Conservation (phyloP, 2,329 filamentous ascomycete genomes). For the Teratosphaeria zuluensis region DNA sequence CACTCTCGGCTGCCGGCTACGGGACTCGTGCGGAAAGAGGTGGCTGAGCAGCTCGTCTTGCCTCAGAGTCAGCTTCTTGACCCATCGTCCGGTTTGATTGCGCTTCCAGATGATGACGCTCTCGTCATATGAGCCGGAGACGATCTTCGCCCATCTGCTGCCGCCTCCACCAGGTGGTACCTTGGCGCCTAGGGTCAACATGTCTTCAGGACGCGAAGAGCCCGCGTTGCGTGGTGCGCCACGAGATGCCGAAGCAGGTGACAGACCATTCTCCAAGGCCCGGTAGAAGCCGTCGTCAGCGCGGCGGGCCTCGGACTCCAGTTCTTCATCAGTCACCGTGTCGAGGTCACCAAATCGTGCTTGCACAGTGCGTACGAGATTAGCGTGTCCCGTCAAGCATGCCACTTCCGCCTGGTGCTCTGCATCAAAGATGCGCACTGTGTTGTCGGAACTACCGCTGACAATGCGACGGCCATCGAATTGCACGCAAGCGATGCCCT, state of each 20-base stretch:
- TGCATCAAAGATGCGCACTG: constrained; percentile 89
- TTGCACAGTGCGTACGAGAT: constrained; percentile 87
- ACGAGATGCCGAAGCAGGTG: constrained; percentile 23
- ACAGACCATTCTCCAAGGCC: constrained; percentile 40
- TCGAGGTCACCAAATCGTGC: constrained; percentile 86
- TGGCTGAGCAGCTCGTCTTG: constrained; percentile 16
- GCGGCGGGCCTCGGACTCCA: constrained; percentile 60
- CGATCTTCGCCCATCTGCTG: constrained; percentile 82
- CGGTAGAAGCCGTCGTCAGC: constrained; percentile 66
- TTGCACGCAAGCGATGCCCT: constrained; percentile 95
- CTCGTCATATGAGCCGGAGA: constrained; percentile 94
- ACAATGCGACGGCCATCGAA: constrained; percentile 91
- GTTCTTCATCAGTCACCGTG: constrained; percentile 60
- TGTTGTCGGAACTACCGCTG: constrained; percentile 91
- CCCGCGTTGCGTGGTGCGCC: constrained; percentile 50
- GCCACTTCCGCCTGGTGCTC: constrained; percentile 80
- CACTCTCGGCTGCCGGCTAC: constrained; percentile 1
- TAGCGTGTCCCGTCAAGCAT: constrained; percentile 69
- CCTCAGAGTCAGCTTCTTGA: constrained; percentile 53
- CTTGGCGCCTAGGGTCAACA: constrained; percentile 72
- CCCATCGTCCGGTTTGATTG: constrained; percentile 72
- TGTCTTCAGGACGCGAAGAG: constrained; percentile 63
- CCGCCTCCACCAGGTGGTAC: constrained; percentile 86
- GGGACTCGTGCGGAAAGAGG: neutral
- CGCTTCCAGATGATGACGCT: constrained; percentile 85